Conservation (phyloP, 306 rosid genomes). For the Rubus parviflorus region DNA sequence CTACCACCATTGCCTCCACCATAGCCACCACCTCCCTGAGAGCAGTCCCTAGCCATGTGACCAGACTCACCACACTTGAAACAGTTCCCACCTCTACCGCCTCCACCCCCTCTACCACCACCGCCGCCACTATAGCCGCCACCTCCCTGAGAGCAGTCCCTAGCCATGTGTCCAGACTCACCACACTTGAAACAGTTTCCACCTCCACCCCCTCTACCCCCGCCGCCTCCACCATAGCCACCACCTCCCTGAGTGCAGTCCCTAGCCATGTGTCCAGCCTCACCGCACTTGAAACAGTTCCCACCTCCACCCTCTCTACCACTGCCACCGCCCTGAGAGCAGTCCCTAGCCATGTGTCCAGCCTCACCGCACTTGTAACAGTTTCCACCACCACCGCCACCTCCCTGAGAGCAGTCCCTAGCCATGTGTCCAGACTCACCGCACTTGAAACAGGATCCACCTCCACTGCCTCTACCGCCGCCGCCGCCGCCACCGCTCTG, state of each 20-base stretch:
- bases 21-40: background rate
- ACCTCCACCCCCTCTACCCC: background rate
- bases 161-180: background rate
- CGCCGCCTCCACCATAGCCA: background rate
- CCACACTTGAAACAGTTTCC: conserved; percentile 5
- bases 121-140: background rate
- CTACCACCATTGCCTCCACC: background rate
- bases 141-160: background rate
- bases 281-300: conserved; percentile 1
- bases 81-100: background rate
- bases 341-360: conserved; percentile 9
- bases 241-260: conserved; percentile 3
- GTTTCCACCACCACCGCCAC: background rate
- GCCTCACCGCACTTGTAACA: conserved; percentile 2
- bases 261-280: background rate
- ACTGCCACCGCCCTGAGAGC: conserved; percentile 8
- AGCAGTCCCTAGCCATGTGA: background rate
- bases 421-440: conserved; percentile 4
- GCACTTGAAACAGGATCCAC: background rate
- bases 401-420: background rate
- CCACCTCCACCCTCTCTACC: background rate
- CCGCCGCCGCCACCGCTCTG: conserved; percentile 23
- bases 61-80: background rate
- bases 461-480: conserved; percentile 40
- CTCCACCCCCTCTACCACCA: conserved; percentile 5